These are phyloP conservation scores for Silene noctiflora DNA, from an alignment of 179 eudicot genomes.

Conservation along the genomic window DNA sequence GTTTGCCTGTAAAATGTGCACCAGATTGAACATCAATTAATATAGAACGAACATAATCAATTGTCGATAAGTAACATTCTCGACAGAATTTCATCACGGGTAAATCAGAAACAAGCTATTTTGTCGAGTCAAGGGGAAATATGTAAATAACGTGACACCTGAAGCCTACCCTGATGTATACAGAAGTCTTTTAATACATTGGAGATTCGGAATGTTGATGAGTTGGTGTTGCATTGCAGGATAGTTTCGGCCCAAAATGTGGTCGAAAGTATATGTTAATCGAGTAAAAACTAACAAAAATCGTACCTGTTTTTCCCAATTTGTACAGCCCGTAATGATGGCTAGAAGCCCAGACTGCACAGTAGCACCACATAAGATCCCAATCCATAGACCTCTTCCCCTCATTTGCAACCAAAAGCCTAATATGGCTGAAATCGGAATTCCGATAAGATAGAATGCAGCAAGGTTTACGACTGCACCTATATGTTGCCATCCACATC, in stretches of 20 bases:
- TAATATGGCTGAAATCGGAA: conserved; percentile 56
- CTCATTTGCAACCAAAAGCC: conserved; percentile 45
- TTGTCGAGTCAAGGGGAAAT: no score
- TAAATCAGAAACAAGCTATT: no score
- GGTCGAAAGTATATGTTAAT: not conserved
- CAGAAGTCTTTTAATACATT: no score
- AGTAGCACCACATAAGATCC: conserved; percentile 48
- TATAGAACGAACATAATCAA: no score
- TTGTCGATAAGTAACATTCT: no score
- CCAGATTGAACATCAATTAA: not conserved
- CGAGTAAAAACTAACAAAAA: not conserved
- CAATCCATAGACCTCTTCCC: conserved; percentile 78
- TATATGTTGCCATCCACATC: conserved; percentile 89
- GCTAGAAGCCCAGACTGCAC: conserved; percentile 44
- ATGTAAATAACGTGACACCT: no score
- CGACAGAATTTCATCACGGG: no score
- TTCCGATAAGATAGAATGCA: conserved; percentile 66
- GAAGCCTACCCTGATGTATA: no score
- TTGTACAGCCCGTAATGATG: conserved; percentile 41
- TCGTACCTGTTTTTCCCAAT: conserved; percentile 74
- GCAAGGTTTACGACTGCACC: conserved; percentile 70
- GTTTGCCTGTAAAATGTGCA: conserved; percentile 35
- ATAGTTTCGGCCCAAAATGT: no score
- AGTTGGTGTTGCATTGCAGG: no score
- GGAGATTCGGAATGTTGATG: no score